These are phyloP conservation scores for Agastache rugosa DNA, from an alignment of 257 asterid species.

Conservation along the genomic window DNA sequence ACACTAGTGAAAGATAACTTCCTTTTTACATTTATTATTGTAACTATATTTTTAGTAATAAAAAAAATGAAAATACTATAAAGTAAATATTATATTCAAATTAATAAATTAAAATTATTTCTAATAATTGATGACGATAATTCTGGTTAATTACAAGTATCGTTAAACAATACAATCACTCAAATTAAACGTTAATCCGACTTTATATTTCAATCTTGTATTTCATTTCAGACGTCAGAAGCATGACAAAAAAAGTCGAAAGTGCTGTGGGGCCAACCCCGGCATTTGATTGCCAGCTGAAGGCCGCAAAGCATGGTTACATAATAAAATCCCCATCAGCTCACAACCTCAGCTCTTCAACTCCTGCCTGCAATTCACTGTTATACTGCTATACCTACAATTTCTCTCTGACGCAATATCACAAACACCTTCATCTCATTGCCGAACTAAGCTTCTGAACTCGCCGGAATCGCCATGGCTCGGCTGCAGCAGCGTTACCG, in stretches of 20 bases:
- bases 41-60: too few relatives aligned
- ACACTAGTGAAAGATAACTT: too few relatives aligned
- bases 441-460: not conserved
- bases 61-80: too few relatives aligned
- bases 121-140: too few relatives aligned
- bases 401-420: slow-evolving; percentile 28
- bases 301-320: slow-evolving; percentile 64
- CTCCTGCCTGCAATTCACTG: slow-evolving; percentile 25
- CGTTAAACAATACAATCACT: too few relatives aligned
- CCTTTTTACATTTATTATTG: too few relatives aligned
- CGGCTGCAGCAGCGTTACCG: slow-evolving; percentile 77
- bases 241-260: slow-evolving; percentile 10
- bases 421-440: slow-evolving; percentile 24
- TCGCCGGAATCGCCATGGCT: slow-evolving; percentile 49
- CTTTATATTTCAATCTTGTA: not conserved
- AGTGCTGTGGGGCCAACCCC: slow-evolving; percentile 54
- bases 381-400: not conserved
- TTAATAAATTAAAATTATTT: too few relatives aligned
- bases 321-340: slow-evolving; percentile 43
- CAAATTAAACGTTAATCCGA: too few relatives aligned
- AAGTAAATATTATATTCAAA: too few relatives aligned
- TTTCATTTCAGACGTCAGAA: not conserved
- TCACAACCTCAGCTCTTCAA: not conserved
- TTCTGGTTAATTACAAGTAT: too few relatives aligned
- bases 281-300: slow-evolving; percentile 55